Conservation (phyloP, 2,329 filamentous ascomycete species). For the Clarireedia homoeocarpa region DNA sequence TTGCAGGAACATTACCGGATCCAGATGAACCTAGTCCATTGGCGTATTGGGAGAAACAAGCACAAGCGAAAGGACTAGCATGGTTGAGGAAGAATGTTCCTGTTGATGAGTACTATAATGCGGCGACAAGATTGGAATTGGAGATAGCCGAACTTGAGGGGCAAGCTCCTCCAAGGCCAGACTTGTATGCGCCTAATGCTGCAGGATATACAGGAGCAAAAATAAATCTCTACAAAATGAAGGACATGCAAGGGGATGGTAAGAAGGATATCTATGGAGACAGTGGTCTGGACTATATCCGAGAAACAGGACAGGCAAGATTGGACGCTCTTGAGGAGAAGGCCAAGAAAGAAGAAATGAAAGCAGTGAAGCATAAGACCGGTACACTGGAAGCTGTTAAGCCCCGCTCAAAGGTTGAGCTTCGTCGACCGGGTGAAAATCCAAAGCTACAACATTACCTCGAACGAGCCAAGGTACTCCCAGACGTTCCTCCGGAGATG, state of each 20-base stretch:
- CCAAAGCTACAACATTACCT: slow-evolving; percentile 26
- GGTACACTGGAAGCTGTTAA: slow-evolving; percentile 19
- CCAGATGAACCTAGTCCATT: slow-evolving; percentile 35
- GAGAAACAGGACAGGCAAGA: slow-evolving; percentile 41
- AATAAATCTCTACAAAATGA: not conserved
- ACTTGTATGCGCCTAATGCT: slow-evolving; percentile 23
- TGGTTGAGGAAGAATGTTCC: slow-evolving; percentile 48
- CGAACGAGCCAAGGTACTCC: slow-evolving; percentile 41
- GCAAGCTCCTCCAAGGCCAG: not conserved
- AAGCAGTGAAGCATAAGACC: slow-evolving; percentile 31
- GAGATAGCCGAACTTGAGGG: slow-evolving; percentile 48
- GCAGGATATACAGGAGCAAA: not conserved
- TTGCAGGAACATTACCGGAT: slow-evolving; percentile 56
- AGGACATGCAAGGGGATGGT: not conserved
- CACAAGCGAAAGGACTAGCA: slow-evolving; percentile 40
- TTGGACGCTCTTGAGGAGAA: slow-evolving; percentile 40
- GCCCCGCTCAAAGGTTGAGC: slow-evolving; percentile 20
- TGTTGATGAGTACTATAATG: slow-evolving; percentile 54
- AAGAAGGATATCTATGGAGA: slow-evolving; percentile 46
- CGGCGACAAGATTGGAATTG: slow-evolving; percentile 53
- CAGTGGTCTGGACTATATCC: slow-evolving; percentile 49
- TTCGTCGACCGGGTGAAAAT: slow-evolving; percentile 23
- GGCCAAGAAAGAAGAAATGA: slow-evolving; percentile 33
- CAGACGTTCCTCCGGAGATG: slow-evolving; percentile 46
- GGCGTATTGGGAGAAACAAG: slow-evolving; percentile 18